A percentile compares a stretch with the other conserved stretches of the same genome.
Evolutionary conservation across 2,329 filamentous ascomycete species (phyloP).

Genomic region (Pseudogymnoascus sp.): DNA sequence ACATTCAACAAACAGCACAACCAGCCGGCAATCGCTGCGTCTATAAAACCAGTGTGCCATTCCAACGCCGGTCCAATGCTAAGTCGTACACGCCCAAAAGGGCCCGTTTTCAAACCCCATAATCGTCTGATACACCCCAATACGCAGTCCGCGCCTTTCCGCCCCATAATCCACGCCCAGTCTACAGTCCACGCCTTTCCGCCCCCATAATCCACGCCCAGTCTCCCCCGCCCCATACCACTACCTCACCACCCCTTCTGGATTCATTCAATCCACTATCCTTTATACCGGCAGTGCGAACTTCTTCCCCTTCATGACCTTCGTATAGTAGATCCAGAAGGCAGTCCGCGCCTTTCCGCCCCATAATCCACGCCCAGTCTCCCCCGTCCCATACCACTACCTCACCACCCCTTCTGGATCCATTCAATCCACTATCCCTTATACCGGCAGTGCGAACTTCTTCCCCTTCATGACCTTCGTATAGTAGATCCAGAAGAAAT

Average conservation of each 20-base stretch:
- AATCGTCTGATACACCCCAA: neutral
- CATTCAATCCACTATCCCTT: conserved; percentile 26
- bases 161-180: no score
- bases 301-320: conserved; percentile 83
- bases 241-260: neutral
- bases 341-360: no score
- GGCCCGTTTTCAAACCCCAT: neutral
- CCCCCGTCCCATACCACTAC: neutral
- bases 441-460: conserved; percentile 81
- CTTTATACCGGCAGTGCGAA: conserved; percentile 73
- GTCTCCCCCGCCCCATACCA: neutral
- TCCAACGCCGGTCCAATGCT: conserved; percentile 5
- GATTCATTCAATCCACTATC: neutral
- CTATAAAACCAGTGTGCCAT: conserved; percentile 5
- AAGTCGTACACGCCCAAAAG: neutral
- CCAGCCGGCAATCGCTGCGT: conserved; percentile 1
- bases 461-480: conserved; percentile 87
- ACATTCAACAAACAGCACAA: neutral
- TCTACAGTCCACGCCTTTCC: neutral
- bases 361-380: neutral
- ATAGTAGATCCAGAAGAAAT: conserved; percentile 99
- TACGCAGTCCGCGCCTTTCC: neutral
- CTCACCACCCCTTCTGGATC: neutral
- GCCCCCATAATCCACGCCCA: neutral
- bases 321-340: conserved; percentile 99